These are phyloP conservation scores for Colletotrichum coccodes DNA, from an alignment of 2,329 filamentous ascomycete species.

Conservation along the genomic window DNA sequence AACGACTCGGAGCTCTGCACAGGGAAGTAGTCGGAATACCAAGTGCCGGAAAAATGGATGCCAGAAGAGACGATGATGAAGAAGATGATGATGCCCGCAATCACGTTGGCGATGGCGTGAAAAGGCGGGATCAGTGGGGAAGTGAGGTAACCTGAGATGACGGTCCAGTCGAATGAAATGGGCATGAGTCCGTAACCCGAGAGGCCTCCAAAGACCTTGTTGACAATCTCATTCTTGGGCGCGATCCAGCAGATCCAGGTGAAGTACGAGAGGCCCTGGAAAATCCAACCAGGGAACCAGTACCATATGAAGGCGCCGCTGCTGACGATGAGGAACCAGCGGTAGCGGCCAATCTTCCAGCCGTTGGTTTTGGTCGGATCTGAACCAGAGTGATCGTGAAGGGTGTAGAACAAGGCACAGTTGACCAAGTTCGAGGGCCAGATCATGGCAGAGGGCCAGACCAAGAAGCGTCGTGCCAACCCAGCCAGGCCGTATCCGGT, in stretches of 20 bases:
- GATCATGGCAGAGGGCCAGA: constrained; percentile 71
- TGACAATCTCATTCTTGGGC: constrained; percentile 69
- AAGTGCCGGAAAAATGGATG: constrained; percentile 66
- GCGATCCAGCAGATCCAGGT: constrained; percentile 71
- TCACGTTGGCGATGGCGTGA: constrained; percentile 69
- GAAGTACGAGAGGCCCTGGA: constrained; percentile 70
- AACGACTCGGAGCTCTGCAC: constrained; percentile 70
- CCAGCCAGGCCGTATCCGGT: constrained; percentile 74
- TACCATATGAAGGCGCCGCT: constrained; percentile 65
- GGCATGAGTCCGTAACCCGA: constrained; percentile 71
- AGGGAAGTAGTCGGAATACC: constrained; percentile 70
- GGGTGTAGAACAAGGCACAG: constrained; percentile 69
- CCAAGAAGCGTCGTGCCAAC: constrained; percentile 66
- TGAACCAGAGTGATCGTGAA: constrained; percentile 68
- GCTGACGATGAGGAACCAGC: constrained; percentile 65
- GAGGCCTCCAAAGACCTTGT: constrained; percentile 72
- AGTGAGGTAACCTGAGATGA: constrained; percentile 64
- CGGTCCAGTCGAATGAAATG: constrained; percentile 74
- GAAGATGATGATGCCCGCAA: constrained; percentile 62
- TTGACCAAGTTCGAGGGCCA: constrained; percentile 72
- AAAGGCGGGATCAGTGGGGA: constrained; percentile 70
- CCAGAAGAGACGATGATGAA: constrained; percentile 66
- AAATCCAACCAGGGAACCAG: constrained; percentile 72
- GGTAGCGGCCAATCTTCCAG: constrained; percentile 68
- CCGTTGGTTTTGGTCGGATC: constrained; percentile 63